These are phyloP conservation scores for Aschersonia sp. DNA, from an alignment of 2,329 filamentous ascomycete genomes.

Conservation along the genomic window DNA sequence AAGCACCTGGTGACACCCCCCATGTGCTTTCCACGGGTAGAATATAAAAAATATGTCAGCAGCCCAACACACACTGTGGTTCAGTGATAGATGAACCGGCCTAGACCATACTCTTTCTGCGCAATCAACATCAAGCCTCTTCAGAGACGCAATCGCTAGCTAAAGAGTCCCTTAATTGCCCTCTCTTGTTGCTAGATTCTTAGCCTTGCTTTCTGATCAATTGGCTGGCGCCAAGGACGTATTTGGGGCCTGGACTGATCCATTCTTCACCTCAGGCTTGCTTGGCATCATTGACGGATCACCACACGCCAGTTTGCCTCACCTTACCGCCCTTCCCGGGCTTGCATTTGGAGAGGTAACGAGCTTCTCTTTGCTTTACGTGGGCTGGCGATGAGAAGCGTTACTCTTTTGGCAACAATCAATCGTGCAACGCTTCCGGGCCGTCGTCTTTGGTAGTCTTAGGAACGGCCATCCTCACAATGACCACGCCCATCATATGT, in stretches of 20 bases:
- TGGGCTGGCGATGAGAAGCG: constrained; percentile 24
- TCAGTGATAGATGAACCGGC: neutral
- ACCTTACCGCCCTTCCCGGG: no score
- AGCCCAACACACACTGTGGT: constrained; percentile 3
- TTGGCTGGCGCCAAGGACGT: no score
- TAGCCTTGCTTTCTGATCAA: no score
- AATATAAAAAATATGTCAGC: constrained; percentile 12
- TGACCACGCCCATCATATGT: constrained; percentile 26
- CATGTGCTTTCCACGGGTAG: no score
- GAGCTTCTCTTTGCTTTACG: neutral
- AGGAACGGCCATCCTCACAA: constrained; percentile 37
- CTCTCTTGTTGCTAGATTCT: no score
- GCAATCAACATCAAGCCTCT: neutral
- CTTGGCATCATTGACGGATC: no score
- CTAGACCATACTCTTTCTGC: neutral
- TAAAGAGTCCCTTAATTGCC: no score
- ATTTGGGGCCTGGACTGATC: no score
- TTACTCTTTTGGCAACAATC: constrained; percentile 18
- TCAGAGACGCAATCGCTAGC: no score
- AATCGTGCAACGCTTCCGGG: constrained; percentile 13
- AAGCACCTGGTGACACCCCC: no score
- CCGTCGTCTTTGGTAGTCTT: constrained; percentile 10
- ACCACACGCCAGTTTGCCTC: no score
- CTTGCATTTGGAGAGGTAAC: neutral
- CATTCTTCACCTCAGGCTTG: no score